These are phyloP conservation scores for Pelargonium australe DNA, from an alignment of 441 rosid genomes.

Conservation along the genomic window DNA sequence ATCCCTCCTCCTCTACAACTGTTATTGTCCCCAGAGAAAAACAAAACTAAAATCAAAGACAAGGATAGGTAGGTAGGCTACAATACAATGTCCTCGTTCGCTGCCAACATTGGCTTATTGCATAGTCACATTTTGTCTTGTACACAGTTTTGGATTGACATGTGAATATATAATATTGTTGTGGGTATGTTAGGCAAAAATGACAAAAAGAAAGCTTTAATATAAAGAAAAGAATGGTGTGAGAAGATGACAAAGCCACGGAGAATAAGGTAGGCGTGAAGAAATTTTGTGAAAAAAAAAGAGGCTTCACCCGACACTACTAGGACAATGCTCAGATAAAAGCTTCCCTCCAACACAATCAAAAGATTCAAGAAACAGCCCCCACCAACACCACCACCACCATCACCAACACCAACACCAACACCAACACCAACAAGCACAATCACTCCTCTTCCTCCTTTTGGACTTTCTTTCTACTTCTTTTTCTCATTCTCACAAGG, in stretches of 20 bases:
- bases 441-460: not conserved
- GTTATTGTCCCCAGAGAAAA: slow-evolving; percentile 23
- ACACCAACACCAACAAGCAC: not conserved
- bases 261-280: slow-evolving; percentile 44
- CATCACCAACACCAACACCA: not conserved
- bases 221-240: slow-evolving; percentile 7
- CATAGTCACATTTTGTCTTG: slow-evolving; percentile 35
- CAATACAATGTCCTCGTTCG: slow-evolving; percentile 16
- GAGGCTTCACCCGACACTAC: slow-evolving; percentile 40
- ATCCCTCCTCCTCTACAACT: not conserved
- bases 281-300: slow-evolving; percentile 15
- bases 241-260: slow-evolving; percentile 49
- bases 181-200: slow-evolving; percentile 16
- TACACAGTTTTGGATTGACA: slow-evolving; percentile 19
- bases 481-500: not conserved
- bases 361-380: slow-evolving; percentile 22
- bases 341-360: slow-evolving; percentile 45
- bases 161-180: slow-evolving; percentile 3
- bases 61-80: slow-evolving; percentile 13
- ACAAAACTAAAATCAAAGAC: slow-evolving; percentile 6
- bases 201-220: slow-evolving; percentile 20
- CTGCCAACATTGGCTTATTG: slow-evolving; percentile 19
- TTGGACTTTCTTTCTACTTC: not conserved
- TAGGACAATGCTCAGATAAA: slow-evolving; percentile 38
- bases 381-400: slow-evolving; percentile 9